Base-by-base conservation (phyloP, 116 monocot species). In the Posidonia oceanica region DNA sequence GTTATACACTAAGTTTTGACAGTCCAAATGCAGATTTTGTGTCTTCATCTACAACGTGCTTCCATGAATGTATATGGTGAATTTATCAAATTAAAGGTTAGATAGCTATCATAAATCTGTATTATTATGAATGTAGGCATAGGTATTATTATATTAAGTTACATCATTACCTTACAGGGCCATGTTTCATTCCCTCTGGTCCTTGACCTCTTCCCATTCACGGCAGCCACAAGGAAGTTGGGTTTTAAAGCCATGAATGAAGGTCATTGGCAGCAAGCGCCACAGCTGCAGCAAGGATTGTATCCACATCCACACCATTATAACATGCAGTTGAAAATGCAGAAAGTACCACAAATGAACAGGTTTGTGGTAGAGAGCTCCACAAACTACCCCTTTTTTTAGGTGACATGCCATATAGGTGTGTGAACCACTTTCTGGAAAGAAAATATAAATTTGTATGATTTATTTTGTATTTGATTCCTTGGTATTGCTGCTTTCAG, bases 31-130 rank as follows among this genome's bases (percentile, higher is more conserved):
- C 74, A 97, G 92, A 82, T 97, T 76, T 70, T 97, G 67, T 92
- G 89, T 85, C 76, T 97, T 75, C 92, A 97, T 83, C 74, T 97
- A n/a, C 92, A 89, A 77, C 92, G 97, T 54, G 87, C 82, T 73
- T 79, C 83, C 18, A 84, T 92, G 77, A 85, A 73, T 62, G 37
- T 36, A 42, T 17, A 70, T 80, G 92, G 97, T 71, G 85, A 89
- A 69, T 61, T 85, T 16, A 71, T 97, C 41, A 97, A 97, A 75
- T 69, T 83, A 79, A 71, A 87, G 83, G 97, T 89, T 78, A 70
- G 52, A 36, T 14, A 37, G 39, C 36, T 39, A 38, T 36, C 39
- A 39, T 38, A 38, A 14, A 36, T 29, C 39, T 39, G 21, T 39
- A 39, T 39, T 16, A 60, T 14, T 38, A 39, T 64, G 39, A 64